These are phyloP conservation scores for Penicillium herquei DNA, from an alignment of 495 filamentous ascomycete species.

Conservation along the genomic window DNA sequence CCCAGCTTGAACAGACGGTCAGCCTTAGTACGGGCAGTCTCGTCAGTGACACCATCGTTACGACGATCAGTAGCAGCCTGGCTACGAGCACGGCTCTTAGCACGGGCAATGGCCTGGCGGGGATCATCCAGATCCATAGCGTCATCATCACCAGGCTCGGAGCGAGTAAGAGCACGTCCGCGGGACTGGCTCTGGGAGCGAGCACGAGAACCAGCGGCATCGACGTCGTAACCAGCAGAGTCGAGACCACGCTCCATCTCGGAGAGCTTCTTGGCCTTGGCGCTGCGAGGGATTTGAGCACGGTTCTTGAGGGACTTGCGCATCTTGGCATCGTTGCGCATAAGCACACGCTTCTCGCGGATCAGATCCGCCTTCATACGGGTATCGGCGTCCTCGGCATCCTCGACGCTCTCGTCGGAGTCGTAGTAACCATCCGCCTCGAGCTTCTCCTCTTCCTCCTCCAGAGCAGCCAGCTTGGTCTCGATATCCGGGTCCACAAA, in stretches of 20 bases:
- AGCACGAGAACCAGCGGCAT: conserved; percentile 67
- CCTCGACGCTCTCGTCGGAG: conserved; percentile 63
- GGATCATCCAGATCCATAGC: conserved; percentile 85
- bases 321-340: conserved; percentile 89
- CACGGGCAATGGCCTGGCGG: conserved; percentile 61
- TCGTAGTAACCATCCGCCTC: conserved; percentile 84
- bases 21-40: conserved; percentile 64
- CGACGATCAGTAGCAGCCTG: conserved; percentile 74
- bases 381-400: conserved; percentile 81
- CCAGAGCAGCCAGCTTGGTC: conserved; percentile 80
- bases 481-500: conserved; percentile 97
- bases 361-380: conserved; percentile 92
- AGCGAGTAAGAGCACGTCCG: conserved; percentile 55
- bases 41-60: conserved; percentile 64
- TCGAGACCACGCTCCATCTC: conserved; percentile 83
- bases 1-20: conserved; percentile 82
- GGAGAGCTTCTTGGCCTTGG: conserved; percentile 71
- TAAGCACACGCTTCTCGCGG: conserved; percentile 82
- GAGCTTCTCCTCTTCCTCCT: conserved; percentile 91
- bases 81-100: conserved; percentile 76
- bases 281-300: conserved; percentile 78
- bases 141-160: conserved; percentile 63
- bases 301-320: conserved; percentile 95
- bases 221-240: conserved; percentile 78
- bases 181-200: conserved; percentile 61